Base-by-base conservation (phyloP, 805 yeast species). In the Candida sakaeoensis region DNA sequence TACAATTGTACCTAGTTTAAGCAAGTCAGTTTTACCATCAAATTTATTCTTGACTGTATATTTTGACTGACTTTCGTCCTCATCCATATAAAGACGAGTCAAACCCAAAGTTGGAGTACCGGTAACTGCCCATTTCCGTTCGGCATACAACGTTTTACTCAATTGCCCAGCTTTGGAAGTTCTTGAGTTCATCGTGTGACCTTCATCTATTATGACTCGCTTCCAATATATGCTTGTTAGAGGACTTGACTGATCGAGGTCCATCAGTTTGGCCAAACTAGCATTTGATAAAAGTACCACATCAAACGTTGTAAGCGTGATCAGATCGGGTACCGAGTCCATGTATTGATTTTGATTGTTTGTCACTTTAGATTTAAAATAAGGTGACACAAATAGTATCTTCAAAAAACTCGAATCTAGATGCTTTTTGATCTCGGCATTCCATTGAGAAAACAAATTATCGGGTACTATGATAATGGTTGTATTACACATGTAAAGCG, bases 91-190 rank as follows among this genome's bases (percentile, higher is more conserved):
- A 6, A 79, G 52, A 32, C 70, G 71, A 0, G 88, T 80, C 38
- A 82, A 60, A 0, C 90, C 90, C 0, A 84, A 72, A 0, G 88
- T 82, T 4, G 89, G 89, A 0, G 90, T 82, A 22, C 90, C 89
- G 0, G 85, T 78, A 1, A 82, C 85, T 0, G 81, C 79, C 90
- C 90, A 82, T 44, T 75, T 69, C 37, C 87, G 65, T 50, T 82
- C 90, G 7, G 75, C 74, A 35, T 59, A 55, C 33, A 83, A 51
- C 16, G 63, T 58, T 24, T 64, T 65, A 14, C 85, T 78, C 24
- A 77, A 52, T 7, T 57, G 51, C 6, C 76, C 80, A 0, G 76
- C 68, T 36, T 74, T 63, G 0, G 85, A 69, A 1, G 68, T 54
- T 40, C 70, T 71, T 6, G 81, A 69, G 43, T 67, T 70, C 74